Conservation (phyloP, 2,329 filamentous ascomycete species). For the Ampelomyces quisqualis region DNA sequence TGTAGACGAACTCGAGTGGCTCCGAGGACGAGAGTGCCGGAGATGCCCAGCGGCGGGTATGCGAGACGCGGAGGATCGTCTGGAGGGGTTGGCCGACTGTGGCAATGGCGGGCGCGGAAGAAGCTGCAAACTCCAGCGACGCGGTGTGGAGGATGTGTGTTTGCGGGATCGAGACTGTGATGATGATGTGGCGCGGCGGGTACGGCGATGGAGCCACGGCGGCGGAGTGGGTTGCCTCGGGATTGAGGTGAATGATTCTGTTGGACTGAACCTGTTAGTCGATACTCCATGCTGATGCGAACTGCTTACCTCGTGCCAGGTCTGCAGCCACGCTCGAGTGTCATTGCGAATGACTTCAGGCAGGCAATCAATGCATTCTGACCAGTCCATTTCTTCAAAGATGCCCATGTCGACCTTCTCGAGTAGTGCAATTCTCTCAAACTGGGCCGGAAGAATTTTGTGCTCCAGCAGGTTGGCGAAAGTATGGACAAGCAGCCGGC, state of each 20-base stretch:
- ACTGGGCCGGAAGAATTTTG: constrained; percentile 50
- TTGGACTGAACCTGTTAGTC: constrained; percentile 31
- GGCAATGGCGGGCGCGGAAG: constrained; percentile 44
- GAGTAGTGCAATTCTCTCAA: constrained; percentile 57
- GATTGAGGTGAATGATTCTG: constrained; percentile 23
- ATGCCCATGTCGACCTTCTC: constrained; percentile 54
- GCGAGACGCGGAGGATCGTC: constrained; percentile 59
- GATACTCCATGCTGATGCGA: background rate
- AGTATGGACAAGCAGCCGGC: constrained; percentile 55
- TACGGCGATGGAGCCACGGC: constrained; percentile 33
- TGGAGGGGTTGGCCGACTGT: constrained; percentile 65
- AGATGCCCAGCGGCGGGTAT: constrained; percentile 57
- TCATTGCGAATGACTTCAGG: constrained; percentile 47
- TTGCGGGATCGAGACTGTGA: constrained; percentile 86
- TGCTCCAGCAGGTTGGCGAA: constrained; percentile 51
- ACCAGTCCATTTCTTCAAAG: constrained; percentile 58
- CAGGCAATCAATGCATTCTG: constrained; percentile 53
- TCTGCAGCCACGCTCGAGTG: constrained; percentile 54
- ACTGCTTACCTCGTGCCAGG: constrained; percentile 58
- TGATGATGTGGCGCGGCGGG: constrained; percentile 67
- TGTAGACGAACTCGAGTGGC: constrained; percentile 76
- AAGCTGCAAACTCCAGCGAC: constrained; percentile 53
- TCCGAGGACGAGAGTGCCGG: constrained; percentile 32
- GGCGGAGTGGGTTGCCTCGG: constrained; percentile 6
- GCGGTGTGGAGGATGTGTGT: constrained; percentile 81